phyloP scores from a whole-genome alignment of 371 early-diverging fungal species.

The Rhizopus arrhizus region DNA sequence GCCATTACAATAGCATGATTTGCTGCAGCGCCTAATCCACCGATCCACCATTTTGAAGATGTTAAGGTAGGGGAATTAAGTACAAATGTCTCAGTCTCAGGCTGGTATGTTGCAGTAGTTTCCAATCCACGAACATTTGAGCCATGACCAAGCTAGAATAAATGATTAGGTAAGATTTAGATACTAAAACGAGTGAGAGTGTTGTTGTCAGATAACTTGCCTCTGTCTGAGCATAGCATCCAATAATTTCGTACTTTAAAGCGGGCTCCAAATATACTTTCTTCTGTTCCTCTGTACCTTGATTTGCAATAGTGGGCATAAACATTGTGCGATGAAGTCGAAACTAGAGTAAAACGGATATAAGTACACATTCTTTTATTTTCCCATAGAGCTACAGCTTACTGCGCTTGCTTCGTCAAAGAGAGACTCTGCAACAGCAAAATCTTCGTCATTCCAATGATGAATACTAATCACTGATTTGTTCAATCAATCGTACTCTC shows the following conservation, averaged over 20 bases:
- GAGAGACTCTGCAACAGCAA: conserved; percentile 52
- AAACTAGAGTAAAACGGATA: conserved; percentile 26
- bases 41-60: conserved; percentile 90
- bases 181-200: neutral
- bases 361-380: neutral
- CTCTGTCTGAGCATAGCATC: conserved; percentile 80
- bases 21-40: conserved; percentile 80
- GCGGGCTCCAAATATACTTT: conserved; percentile 65
- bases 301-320: conserved; percentile 68
- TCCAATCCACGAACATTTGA: conserved; percentile 86
- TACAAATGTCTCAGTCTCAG: conserved; percentile 70
- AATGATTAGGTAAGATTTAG: too few relatives aligned
- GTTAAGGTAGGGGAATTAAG: conserved; percentile 79
- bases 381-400: conserved; percentile 19
- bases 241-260: conserved; percentile 67
- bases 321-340: conserved; percentile 70
- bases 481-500: too few relatives aligned
- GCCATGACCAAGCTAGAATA: conserved; percentile 65
- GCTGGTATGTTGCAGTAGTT: conserved; percentile 80
- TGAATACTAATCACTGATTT: conserved; percentile 33
- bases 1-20: conserved; percentile 85
- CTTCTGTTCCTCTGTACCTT: conserved; percentile 71
- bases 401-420: conserved; percentile 63
- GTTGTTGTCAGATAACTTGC: conserved; percentile 18
- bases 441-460: conserved; percentile 58